These are phyloP conservation scores for Acer negundo DNA, from an alignment of 345 rosid genomes.

Conservation along the genomic window DNA sequence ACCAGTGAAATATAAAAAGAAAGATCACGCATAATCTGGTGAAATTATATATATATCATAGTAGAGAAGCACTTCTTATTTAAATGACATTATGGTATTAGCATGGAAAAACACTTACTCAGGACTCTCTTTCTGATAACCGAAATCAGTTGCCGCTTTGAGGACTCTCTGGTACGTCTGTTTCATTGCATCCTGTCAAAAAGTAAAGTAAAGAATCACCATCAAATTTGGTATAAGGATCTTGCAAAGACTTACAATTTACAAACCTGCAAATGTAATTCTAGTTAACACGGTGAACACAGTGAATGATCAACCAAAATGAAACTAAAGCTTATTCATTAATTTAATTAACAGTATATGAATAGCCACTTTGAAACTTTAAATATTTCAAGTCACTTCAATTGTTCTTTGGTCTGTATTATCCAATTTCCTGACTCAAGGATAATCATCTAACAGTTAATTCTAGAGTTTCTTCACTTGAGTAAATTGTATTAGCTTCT, in stretches of 20 bases:
- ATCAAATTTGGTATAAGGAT: neutral
- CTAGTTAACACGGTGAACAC: neutral
- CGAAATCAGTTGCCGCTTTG: constrained; percentile 92
- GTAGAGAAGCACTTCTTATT: no score
- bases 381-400: neutral
- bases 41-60: neutral
- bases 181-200: constrained; percentile 89
- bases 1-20: neutral
- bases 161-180: constrained; percentile 87
- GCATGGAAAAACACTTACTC: constrained; percentile 62
- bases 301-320: neutral
- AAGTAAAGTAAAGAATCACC: constrained; percentile 11
- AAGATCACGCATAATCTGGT: neutral
- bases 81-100: no score
- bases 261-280: constrained; percentile 8
- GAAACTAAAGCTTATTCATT: neutral
- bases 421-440: neutral
- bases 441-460: neutral
- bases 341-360: no score
- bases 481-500: neutral
- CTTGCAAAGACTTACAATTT: neutral
- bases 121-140: constrained; percentile 90
- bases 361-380: neutral
- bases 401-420: neutral
- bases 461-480: neutral